Evolutionary conservation across 805 yeast species (phyloP).

Genomic region (Debaryomyces prosopidis): DNA sequence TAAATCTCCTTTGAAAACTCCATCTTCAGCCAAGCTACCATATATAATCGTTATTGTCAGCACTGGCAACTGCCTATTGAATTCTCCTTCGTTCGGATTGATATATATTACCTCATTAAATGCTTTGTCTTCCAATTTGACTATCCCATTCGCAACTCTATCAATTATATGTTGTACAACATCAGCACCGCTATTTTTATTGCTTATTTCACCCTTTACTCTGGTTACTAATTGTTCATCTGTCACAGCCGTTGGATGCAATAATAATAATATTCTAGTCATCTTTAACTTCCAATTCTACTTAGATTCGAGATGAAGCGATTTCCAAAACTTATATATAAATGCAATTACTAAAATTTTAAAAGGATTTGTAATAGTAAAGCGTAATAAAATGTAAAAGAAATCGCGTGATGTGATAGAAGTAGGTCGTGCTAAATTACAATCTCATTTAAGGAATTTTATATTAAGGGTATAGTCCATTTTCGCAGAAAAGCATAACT

Average conservation of each 20-base stretch:
- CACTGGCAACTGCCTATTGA: conserved; percentile 48
- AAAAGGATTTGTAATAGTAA: background rate
- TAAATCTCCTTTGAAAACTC: conserved; percentile 53
- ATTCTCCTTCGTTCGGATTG: conserved; percentile 49
- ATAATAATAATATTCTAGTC: conserved; percentile 42
- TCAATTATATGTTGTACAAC: conserved; percentile 57
- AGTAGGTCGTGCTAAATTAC: background rate
- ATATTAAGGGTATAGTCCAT: too few relatives aligned
- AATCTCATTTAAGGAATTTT: background rate
- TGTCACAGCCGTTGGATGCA: conserved; percentile 69
- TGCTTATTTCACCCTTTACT: conserved; percentile 32
- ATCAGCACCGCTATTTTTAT: conserved; percentile 20
- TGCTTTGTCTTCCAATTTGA: conserved; percentile 31
- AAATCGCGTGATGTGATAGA: background rate
- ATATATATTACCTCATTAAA: conserved; percentile 52
- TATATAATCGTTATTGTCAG: conserved; percentile 41
- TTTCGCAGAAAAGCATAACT: background rate
- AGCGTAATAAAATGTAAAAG: background rate
- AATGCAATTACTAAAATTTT: background rate
- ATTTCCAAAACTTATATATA: background rate
- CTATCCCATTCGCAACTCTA: conserved; percentile 52
- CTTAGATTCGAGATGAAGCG: background rate
- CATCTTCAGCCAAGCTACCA: conserved; percentile 42
- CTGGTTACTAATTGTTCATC: conserved; percentile 47
- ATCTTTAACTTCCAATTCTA: background rate